Conservation (phyloP, 192 early-diverging fungal species). For the Podochytrium sp. region DNA sequence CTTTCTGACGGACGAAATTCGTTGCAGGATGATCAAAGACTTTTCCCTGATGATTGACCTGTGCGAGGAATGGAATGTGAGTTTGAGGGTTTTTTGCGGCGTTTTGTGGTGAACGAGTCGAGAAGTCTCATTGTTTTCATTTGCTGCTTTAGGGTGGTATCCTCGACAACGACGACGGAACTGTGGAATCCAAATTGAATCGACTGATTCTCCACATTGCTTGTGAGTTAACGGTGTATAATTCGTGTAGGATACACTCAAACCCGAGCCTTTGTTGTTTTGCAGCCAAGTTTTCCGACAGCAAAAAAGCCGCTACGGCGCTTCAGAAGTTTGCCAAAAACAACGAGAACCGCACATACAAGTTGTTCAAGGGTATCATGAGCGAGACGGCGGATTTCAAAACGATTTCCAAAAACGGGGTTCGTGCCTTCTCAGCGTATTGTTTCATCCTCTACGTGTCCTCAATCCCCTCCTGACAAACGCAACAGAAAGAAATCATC, state of each 20-base stretch:
- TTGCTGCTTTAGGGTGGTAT: conserved; percentile 38
- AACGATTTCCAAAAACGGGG: conserved; percentile 66
- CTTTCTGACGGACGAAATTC: neutral
- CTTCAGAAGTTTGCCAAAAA: conserved; percentile 74
- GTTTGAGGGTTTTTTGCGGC: neutral
- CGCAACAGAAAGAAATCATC: conserved; percentile 67
- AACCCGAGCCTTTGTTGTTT: conserved; percentile 21
- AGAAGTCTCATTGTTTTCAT: conserved; percentile 19
- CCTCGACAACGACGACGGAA: conserved; percentile 44
- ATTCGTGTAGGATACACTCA: neutral
- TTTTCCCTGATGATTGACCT: conserved; percentile 63
- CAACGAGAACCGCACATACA: conserved; percentile 69
- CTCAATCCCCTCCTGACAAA: neutral
- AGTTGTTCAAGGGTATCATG: conserved; percentile 74
- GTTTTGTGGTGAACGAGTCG: neutral
- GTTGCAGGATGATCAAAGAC: conserved; percentile 54
- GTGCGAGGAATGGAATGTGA: conserved; percentile 67
- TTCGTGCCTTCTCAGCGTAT: conserved; percentile 34
- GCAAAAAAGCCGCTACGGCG: conserved; percentile 58
- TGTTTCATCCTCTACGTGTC: conserved; percentile 3
- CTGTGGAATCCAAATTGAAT: conserved; percentile 53
- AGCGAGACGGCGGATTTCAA: conserved; percentile 70
- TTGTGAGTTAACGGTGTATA: conserved; percentile 31
- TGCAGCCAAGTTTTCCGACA: conserved; percentile 63
- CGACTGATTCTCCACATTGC: conserved; percentile 59